Conservation (phyloP, 176 grass and related monocot species). For the Phyllostachys edulis region DNA sequence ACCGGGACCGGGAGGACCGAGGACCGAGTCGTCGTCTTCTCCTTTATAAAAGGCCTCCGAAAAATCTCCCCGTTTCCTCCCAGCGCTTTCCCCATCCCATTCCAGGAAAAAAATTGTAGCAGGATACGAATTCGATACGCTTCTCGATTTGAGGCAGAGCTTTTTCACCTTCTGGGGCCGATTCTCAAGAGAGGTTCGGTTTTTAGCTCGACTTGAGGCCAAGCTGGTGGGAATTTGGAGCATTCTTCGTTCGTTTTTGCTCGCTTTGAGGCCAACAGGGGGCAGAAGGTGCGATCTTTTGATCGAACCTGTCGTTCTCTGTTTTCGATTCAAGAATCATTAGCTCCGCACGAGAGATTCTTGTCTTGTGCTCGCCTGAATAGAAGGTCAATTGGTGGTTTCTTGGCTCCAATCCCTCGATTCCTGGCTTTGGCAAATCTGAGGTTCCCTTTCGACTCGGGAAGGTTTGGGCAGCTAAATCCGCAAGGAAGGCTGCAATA, state of each 20-base stretch:
- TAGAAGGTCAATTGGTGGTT: conserved; percentile 15
- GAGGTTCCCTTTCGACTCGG: conserved; percentile 13
- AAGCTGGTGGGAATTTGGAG: not conserved
- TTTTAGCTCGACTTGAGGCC: not conserved
- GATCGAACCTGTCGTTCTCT: conserved; percentile 8
- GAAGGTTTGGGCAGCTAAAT: not conserved
- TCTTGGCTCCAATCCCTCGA: conserved; percentile 14
- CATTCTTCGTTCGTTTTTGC: conserved; percentile 17
- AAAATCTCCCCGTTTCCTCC: conserved; percentile 36
- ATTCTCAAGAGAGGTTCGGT: not conserved
- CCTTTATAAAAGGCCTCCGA: conserved; percentile 17
- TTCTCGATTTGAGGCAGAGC: not conserved
- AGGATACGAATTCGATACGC: not conserved
- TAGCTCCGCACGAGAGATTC: not conserved
- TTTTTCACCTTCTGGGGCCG: not conserved
- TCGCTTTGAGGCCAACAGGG: not conserved
- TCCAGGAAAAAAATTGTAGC: not conserved
- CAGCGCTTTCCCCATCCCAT: not conserved
- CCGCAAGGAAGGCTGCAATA: conserved; percentile 3
- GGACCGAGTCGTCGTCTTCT: conserved; percentile 14
- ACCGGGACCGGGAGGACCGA: not conserved
- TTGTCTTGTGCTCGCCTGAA: not conserved
- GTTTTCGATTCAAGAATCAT: not conserved
- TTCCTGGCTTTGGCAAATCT: conserved; percentile 30
- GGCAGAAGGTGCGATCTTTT: not conserved